phyloP scores from a whole-genome alignment of 1,284 basidiomycete genomes.

The Apiotrichum gracile region DNA sequence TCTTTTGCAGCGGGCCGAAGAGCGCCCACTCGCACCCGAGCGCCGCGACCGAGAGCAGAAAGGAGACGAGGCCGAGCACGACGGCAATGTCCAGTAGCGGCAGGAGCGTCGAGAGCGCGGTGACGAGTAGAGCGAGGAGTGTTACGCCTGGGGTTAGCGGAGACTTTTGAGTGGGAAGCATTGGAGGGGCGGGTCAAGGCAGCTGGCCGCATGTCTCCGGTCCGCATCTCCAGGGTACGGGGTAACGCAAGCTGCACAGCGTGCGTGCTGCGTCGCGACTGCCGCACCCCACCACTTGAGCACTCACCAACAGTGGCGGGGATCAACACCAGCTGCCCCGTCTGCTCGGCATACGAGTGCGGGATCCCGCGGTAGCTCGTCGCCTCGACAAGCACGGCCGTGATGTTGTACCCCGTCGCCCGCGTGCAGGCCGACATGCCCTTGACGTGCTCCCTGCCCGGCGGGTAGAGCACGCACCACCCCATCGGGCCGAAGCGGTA shows the following conservation, averaged over 20 bases:
- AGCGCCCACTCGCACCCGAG: background rate
- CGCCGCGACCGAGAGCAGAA: background rate
- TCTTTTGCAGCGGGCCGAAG: background rate
- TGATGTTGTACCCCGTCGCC: background rate
- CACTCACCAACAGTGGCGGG: background rate
- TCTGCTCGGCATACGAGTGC: background rate
- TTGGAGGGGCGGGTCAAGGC: too few relatives aligned
- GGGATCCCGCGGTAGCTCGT: background rate
- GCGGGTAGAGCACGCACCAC: background rate
- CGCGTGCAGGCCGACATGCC: too few relatives aligned
- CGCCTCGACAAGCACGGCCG: background rate
- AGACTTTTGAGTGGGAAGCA: background rate
- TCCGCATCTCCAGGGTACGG: too few relatives aligned
- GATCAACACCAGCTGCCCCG: background rate
- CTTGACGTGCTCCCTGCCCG: too few relatives aligned
- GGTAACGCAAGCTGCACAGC: too few relatives aligned
- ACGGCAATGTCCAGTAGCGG: background rate
- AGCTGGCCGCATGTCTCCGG: too few relatives aligned
- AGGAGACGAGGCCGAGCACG: background rate
- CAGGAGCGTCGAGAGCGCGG: background rate
- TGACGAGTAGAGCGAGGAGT: background rate
- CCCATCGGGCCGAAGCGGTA: background rate
- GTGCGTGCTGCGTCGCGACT: too few relatives aligned
- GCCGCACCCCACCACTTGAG: too few relatives aligned
- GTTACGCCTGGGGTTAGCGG: background rate